Percentiles rank a stretch among this genome's conserved stretches.
Conservation (phyloP, 352 stramenopile genomes). For the Phytopythium delawarense region DNA sequence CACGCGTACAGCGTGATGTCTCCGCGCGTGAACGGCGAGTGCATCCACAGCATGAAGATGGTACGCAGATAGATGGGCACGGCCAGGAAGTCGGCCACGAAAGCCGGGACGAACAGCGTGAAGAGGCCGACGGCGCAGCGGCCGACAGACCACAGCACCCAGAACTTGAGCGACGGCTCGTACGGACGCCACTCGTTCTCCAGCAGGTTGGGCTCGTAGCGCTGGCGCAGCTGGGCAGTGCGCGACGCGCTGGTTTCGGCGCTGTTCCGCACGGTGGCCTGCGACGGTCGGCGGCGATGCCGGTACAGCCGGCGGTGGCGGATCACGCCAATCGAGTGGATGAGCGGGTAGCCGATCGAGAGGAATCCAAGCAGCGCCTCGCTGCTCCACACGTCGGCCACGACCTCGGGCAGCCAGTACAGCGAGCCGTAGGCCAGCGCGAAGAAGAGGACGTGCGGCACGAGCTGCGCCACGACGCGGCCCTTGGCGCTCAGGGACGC, state of each 20-base stretch:
- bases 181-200: conserved; percentile 63
- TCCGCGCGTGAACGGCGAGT: conserved; percentile 68
- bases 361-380: conserved; percentile 57
- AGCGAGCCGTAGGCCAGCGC: conserved; percentile 50
- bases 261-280: not conserved
- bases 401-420: conserved; percentile 40
- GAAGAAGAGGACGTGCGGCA: conserved; percentile 72
- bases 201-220: conserved; percentile 26
- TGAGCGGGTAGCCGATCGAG: conserved; percentile 57
- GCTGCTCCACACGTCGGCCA: conserved; percentile 51
- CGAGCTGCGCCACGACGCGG: conserved; percentile 43
- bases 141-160: conserved; percentile 72
- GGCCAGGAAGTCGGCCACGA: conserved; percentile 48
- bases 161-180: conserved; percentile 82
- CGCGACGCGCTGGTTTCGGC: conserved; percentile 3
- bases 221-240: conserved; percentile 23
- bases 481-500: conserved; percentile 68
- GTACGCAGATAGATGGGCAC: conserved; percentile 60
- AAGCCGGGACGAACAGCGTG: conserved; percentile 62
- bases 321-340: conserved; percentile 62
- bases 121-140: conserved; percentile 41
- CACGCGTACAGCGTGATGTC: conserved; percentile 70
- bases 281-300: conserved; percentile 12
- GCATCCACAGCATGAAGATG: conserved; percentile 76
- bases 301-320: conserved; percentile 45